Conservation (phyloP, 2,329 filamentous ascomycete genomes). For the Alternaria gaisen region DNA sequence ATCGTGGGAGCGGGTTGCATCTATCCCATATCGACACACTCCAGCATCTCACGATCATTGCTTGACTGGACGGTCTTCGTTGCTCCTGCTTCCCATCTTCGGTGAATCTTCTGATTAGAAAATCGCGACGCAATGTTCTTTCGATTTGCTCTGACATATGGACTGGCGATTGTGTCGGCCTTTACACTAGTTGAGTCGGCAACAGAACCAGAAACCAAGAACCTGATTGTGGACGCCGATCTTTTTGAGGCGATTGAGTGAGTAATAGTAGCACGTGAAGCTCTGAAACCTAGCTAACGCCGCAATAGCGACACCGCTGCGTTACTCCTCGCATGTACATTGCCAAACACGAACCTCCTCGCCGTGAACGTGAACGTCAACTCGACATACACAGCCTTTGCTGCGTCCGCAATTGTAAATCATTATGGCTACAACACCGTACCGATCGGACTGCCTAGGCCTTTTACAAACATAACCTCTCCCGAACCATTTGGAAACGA, state of each 20-base stretch:
- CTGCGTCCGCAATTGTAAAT: constrained; percentile 49
- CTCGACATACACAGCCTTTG: constrained; percentile 53
- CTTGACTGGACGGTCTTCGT: background rate
- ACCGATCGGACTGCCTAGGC: constrained; percentile 53
- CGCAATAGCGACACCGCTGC: constrained; percentile 8
- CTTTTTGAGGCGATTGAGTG: constrained; percentile 15
- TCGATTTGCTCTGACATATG: background rate
- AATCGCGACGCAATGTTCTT: constrained; percentile 6
- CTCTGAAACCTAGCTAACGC: background rate
- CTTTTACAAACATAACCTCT: constrained; percentile 56
- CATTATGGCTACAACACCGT: constrained; percentile 52
- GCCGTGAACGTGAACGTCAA: constrained; percentile 12
- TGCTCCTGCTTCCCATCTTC: background rate
- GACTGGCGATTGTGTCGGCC: constrained; percentile 2
- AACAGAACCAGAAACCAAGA: background rate
- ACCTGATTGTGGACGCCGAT: constrained; percentile 12
- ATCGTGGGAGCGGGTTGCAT: background rate
- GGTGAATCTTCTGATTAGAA: background rate
- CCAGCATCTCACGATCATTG: background rate
- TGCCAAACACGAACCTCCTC: constrained; percentile 16
- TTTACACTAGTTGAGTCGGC: background rate
- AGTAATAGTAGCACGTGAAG: background rate
- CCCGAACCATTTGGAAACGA: constrained; percentile 56
- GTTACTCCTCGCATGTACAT: constrained; percentile 10
- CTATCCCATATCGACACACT: no score